Evolutionary conservation across 345 rosid genomes (phyloP).

Genomic region (Bruguiera gymnorhiza): DNA sequence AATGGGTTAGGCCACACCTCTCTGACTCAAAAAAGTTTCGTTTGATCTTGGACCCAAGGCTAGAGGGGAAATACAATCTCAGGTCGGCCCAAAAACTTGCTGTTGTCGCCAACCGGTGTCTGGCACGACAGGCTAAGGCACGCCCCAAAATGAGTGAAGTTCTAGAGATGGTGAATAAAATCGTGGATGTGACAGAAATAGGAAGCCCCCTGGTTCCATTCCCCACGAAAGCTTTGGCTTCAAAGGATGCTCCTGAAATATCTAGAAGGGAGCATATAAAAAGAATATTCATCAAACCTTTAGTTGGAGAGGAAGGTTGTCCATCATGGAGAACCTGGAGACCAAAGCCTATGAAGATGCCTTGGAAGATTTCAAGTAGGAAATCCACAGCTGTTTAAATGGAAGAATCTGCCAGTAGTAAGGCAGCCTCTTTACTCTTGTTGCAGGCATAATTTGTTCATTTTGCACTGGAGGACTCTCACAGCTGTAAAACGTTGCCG

Average conservation of each 20-base stretch:
- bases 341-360: conserved; percentile 37
- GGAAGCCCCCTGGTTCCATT: conserved; percentile 35
- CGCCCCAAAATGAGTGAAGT: conserved; percentile 87
- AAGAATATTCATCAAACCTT: conserved; percentile 46
- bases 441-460: too few species aligned
- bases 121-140: conserved; percentile 51
- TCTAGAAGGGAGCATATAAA: conserved; percentile 46
- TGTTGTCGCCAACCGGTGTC: conserved; percentile 76
- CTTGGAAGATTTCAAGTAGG: conserved; percentile 1
- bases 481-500: too few species aligned
- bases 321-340: conserved; percentile 50
- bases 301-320: conserved; percentile 48
- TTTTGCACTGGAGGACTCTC: too few species aligned
- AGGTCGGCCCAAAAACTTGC: conserved; percentile 73
- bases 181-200: conserved; percentile 45
- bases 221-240: conserved; percentile 32
- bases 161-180: conserved; percentile 57
- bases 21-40: conserved; percentile 61
- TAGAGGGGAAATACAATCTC: conserved; percentile 62
- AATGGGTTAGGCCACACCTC: conserved; percentile 88
- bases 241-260: conserved; percentile 32
- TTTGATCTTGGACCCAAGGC: conserved; percentile 77
- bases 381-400: neutral
- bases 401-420: too few species aligned
- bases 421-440: too few species aligned